Base-by-base conservation (phyloP, 805 yeast genomes). In the Kregervanrija fluxuum region DNA sequence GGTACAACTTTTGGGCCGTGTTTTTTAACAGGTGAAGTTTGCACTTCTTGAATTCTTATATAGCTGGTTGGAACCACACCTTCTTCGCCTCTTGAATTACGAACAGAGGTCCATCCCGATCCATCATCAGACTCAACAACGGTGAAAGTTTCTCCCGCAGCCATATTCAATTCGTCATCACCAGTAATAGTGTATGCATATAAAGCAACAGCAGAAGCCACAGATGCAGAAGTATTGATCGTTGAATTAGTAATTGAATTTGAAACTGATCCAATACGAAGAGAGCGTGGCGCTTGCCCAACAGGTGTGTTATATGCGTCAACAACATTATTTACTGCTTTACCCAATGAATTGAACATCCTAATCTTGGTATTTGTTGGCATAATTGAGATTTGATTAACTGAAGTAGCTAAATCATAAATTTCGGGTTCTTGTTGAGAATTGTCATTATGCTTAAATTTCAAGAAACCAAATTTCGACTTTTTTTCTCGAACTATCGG, bases 41-140 rank as follows among this genome's bases (percentile, higher is more conserved):
- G 30, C 4, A 43, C 40, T 30, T 59, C 17, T 22, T 59, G 49
- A 2, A 80, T 60, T 49, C 80, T 80, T 6, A 90, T 62, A 59
- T 91, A 91, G 0, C 85, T 66, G 0, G 95, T 79, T 2, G 99
- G 99, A 4, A 90, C 96, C 35, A 90, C 69, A 0, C 99, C 99
- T 36, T 66, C 67, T 9, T 62, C 61, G 5, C 74, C 74, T 16
- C 61, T 57, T 2, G 67, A 50, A n/a, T 70, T 68, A n/a, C 53
- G 54, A 9, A 89, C 78, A 52, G 68, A 65, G 2, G 95, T 84
- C 99, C 99, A 91, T 0, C 99, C 99, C 13, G 87, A 79, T 0
- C 96, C 97, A 50, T 86, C 90, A 59, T 93, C 98, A 1, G 67
- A 66, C 41, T 76, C 80, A 0, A 81, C 44, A 4, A 91, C 72